Percentiles rank a stretch among this genome's conserved stretches.
phyloP scores from a whole-genome alignment of 2,329 filamentous ascomycete species.

The Fusarium vanettenii region DNA sequence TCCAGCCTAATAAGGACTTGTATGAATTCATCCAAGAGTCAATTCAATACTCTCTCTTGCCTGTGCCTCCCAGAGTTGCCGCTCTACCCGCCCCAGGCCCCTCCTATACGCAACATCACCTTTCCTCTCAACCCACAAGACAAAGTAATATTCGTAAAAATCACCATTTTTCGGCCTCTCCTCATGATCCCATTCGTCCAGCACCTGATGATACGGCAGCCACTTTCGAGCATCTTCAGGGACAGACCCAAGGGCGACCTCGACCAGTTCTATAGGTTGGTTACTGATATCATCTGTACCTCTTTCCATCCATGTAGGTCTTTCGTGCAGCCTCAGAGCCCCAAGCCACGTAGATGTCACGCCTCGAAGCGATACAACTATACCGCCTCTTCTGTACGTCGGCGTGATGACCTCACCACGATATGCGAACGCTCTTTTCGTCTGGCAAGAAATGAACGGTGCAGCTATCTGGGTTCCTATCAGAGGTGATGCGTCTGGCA shows the following conservation, averaged over 20 bases:
- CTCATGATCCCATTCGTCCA: neutral
- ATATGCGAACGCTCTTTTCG: neutral
- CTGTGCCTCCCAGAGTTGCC: neutral
- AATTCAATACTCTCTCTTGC: neutral
- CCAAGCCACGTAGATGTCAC: neutral
- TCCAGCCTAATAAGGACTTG: neutral
- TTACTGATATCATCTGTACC: neutral
- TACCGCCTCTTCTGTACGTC: neutral
- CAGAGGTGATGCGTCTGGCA: neutral
- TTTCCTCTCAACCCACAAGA: neutral
- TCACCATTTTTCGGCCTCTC: neutral
- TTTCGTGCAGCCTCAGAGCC: neutral
- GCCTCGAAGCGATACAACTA: neutral
- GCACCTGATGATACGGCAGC: neutral
- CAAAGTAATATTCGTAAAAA: neutral
- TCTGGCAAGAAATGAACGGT: neutral
- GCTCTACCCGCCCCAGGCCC: neutral
- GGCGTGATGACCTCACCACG: neutral
- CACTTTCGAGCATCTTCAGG: neutral
- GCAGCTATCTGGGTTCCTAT: neutral
- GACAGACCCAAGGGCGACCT: neutral
- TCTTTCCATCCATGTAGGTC: neutral
- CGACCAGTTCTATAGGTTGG: neutral
- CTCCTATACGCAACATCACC: neutral
- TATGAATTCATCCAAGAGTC: neutral